Evolutionary conservation across 306 rosid genomes (phyloP), one percentile per base, ranked within the genome.

Genomic region (Vicia villosa): DNA sequence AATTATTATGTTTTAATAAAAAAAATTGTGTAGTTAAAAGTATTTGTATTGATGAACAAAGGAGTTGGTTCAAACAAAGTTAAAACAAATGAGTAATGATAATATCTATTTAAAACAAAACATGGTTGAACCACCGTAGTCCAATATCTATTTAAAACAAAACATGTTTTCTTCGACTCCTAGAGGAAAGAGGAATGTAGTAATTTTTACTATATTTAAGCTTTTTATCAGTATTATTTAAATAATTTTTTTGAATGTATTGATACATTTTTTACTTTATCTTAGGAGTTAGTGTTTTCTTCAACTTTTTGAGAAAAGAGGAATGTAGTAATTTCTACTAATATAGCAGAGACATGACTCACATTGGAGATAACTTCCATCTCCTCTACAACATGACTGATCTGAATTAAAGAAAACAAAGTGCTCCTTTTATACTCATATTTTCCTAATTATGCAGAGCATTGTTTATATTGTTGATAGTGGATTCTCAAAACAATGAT

Each of bases 321-420:
- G 84, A 93, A 90, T 83, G 93, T 90, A 69, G 80, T 93, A 74
- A 78, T 93, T 72, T 88, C 98, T 26, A 93, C 98, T 57, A 93
- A 93, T 81, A 90, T 93, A 79, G 98, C 98, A 21, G 96, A 93
- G 86, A 93, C 98, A 47, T 93, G 96, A 24, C 79, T 93, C 54
- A 93, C 96, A 1, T 75, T 93, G 74, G 98, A 93, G 96, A 96
- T 93, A 76, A 76, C 47, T n/a, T 22, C 24, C 24, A 22, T 51
- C 73, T 68, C 54, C 64, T 70, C 49, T 11, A 19, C 17, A 3
- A 68, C 21, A 66, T 66, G 52, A 72, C 56, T 42, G 20, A 42
- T 21, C 50, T 58, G 58, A 41, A 16, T 74, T 69, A 30, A 61
- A 55, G 58, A 45, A 56, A 69, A 56, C 20, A n/a, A n/a, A 17